Conservation (phyloP, 208 protist genomes). For the Wallacemonas rigidus region DNA sequence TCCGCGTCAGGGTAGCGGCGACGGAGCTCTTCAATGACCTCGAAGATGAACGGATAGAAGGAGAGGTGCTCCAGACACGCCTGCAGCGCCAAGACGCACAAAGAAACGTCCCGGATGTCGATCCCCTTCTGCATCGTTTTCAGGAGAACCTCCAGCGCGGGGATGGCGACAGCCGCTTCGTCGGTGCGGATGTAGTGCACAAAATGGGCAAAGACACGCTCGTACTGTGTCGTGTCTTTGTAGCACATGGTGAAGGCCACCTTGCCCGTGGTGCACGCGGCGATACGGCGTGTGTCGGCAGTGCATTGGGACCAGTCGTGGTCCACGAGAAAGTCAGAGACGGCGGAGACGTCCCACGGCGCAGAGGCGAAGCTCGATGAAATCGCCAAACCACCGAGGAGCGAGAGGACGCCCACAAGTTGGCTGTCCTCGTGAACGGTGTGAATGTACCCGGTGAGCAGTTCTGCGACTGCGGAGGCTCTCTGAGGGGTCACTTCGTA, state of each 20-base stretch:
- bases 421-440: conserved; percentile 43
- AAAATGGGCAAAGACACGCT: conserved; percentile 24
- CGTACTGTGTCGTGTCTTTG: conserved; percentile 31
- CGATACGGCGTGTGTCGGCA: conserved; percentile 42
- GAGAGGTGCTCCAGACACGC: conserved; percentile 53
- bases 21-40: conserved; percentile 57
- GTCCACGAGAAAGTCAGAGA: conserved; percentile 60
- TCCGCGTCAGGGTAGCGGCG: conserved; percentile 48
- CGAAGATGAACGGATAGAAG: conserved; percentile 53
- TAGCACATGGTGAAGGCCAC: conserved; percentile 34
- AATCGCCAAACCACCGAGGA: conserved; percentile 46
- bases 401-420: conserved; percentile 59
- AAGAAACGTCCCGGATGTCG: conserved; percentile 22
- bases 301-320: conserved; percentile 51
- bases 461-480: conserved; percentile 40
- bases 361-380: conserved; percentile 49
- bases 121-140: conserved; percentile 26
- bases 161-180: conserved; percentile 38
- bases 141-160: conserved; percentile 33
- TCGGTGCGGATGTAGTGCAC: conserved; percentile 39
- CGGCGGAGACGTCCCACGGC: conserved; percentile 56
- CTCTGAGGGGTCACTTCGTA: conserved; percentile 65
- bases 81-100: conserved; percentile 36
- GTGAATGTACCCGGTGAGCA: conserved; percentile 50
- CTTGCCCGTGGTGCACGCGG: conserved; percentile 43